Percentiles rank a stretch among this genome's conserved stretches.
phyloP scores from a whole-genome alignment of 2,329 filamentous ascomycete genomes.

The Monilinia vaccinii-corymbosi region DNA sequence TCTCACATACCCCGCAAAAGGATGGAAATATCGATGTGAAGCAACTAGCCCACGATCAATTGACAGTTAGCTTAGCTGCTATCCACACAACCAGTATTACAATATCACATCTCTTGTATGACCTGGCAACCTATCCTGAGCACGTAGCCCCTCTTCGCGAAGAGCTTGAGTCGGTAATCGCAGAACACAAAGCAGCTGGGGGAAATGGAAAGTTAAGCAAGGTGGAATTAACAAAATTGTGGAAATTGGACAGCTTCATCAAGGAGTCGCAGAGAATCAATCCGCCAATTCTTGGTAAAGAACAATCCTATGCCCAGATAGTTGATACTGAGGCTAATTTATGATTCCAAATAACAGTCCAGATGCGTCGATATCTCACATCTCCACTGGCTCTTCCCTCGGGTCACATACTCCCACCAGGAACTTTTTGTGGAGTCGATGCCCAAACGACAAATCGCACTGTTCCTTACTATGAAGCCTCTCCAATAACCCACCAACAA shows the following conservation, averaged over 20 bases:
- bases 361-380: conserved; percentile 12
- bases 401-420: conserved; percentile 28
- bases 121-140: conserved; percentile 3
- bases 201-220: conserved; percentile 18
- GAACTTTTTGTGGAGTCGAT: conserved; percentile 8
- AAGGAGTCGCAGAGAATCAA: conserved; percentile 6
- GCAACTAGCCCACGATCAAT: background rate
- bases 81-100: conserved; percentile 39
- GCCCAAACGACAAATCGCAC: conserved; percentile 4
- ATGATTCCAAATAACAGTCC: background rate
- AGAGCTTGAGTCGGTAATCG: background rate
- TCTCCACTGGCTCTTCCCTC: conserved; percentile 25
- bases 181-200: background rate
- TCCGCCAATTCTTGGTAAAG: conserved; percentile 13
- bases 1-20: background rate
- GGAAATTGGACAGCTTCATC: conserved; percentile 10
- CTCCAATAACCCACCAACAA: background rate
- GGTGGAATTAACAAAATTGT: background rate
- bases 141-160: background rate
- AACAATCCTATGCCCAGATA: background rate
- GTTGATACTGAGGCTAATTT: background rate
- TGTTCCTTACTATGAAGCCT: conserved; percentile 7
- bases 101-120: conserved; percentile 32
- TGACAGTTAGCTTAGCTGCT: conserved; percentile 5
- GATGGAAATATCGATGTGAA: background rate